Evolutionary conservation across 768 basidiomycete species (phyloP), one percentile per base, ranked within the genome.

Genomic region (Boletus pseudopeckii): DNA sequence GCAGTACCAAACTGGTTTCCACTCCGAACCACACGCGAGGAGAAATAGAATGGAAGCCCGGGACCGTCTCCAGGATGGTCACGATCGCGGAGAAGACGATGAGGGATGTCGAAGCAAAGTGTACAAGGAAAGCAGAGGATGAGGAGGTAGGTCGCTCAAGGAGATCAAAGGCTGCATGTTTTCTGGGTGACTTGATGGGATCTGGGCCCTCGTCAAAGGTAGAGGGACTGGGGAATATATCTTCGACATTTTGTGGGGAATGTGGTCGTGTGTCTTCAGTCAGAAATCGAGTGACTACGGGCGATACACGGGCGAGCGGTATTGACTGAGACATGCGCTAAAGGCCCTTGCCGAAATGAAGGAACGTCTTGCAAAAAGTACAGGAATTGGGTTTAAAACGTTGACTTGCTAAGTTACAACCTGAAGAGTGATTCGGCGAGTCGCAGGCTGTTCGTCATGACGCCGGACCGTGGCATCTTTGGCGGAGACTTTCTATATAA

Each of bases 121-220:
- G 89, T 2, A 93, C 66, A 24, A 88, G 65, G 67, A 94, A 92
- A 0, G 92, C 92, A 1, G 86, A 75, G 1, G 78, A 70, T 0
- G 88, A 91, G 0, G 88, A 86, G 7, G 85, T 84, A 0, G 92
- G 91, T 50, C 82, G 84, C 61, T 95, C 92, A 58, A 95, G 79
- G 18, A 95, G 75, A 42, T 82, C 77, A 64, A 83, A 86, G 15
- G 89, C 72, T 15, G 79, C 74, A 22, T 83, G 76, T 65, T 87
- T 86, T 84, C 85, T 89, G 32, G 68, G 71, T 6, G 71, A 69
- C 36, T 59, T 71, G 52, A 63, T 41, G 2, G 60, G 60, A 39
- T 67, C 57, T 20, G 63, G 68, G 26, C 62, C 54, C 18, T 60
- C 63, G 48, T 78, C 77, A 45, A 74, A 67, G 0, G 74, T 62